Evolutionary conservation across 2,329 filamentous ascomycete genomes (phyloP).

Genomic region (Monilinia aucupariae): DNA sequence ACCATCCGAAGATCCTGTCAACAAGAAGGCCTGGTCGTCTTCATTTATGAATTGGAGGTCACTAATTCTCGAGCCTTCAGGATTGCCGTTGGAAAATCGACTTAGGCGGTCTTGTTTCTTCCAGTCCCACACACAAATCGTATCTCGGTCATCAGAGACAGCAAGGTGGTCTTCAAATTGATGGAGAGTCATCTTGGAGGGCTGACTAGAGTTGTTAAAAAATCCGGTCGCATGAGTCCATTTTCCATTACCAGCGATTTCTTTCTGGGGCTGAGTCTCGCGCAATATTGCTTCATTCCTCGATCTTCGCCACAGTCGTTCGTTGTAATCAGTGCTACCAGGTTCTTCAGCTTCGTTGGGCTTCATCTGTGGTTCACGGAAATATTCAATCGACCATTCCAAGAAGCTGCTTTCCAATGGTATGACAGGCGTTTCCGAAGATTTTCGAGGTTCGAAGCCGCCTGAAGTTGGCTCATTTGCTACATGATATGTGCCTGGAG

Average conservation of each 20-base stretch:
- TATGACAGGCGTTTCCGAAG: constrained; percentile 55
- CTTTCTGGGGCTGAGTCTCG: constrained; percentile 90
- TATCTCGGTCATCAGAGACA: constrained; percentile 89
- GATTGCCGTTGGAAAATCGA: constrained; percentile 92
- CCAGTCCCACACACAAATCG: constrained; percentile 91
- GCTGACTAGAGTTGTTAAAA: constrained; percentile 84
- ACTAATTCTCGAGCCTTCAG: constrained; percentile 82
- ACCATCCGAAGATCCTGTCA: constrained; percentile 93
- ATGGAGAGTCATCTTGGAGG: constrained; percentile 90
- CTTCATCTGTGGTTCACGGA: constrained; percentile 97
- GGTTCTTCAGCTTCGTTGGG: constrained; percentile 93
- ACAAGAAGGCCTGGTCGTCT: constrained; percentile 88
- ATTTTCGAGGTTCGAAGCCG: constrained; percentile 60
- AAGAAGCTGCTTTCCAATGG: constrained; percentile 80
- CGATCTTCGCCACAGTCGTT: constrained; percentile 84
- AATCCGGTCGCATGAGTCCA: constrained; percentile 83
- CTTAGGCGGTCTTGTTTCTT: constrained; percentile 67
- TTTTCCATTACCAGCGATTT: constrained; percentile 73
- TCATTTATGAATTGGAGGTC: constrained; percentile 98
- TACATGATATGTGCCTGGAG: constrained; percentile 66
- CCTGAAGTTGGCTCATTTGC: constrained; percentile 76
- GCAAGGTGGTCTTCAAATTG: constrained; percentile 96
- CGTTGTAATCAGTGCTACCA: constrained; percentile 93
- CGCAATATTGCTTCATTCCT: constrained; percentile 89
- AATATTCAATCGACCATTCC: constrained; percentile 96